Evolutionary conservation across 805 yeast genomes (phyloP), one percentile per base, ranked within the genome.

Genomic region (Candida piceae): DNA sequence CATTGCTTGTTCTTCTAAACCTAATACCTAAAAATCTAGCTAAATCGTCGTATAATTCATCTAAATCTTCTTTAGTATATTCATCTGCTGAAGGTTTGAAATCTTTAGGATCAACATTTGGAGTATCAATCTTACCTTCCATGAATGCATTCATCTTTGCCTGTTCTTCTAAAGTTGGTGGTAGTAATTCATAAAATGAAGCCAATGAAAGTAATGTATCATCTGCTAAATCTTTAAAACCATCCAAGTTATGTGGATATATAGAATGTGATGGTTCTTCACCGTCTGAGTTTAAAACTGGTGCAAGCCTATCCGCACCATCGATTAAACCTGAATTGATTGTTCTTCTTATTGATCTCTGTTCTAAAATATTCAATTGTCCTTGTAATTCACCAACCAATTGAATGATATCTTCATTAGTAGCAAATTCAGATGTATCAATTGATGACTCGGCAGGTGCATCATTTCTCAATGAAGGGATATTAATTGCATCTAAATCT

Each of bases 371-470:
- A 36, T 84, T 89, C 52, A 89, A 69, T 61, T 89, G 97, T 7
- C 85, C 84, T 60, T 89, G 97, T 38, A 89, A 64, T 58, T 89
- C 97, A 9, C 85, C 86, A 11, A 88, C 97, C 31, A 89, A 67
- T 54, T 86, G 90, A 4, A 84, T 84, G 10, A 89, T 63, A 53
- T 90, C 97, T 40, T 84, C 94, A 47, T 85, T 82, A 4, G 90
- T 78, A 25, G 80, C 85, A 45, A 70, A 80, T 44, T 81, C 86
- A 4, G 71, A 56, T 1, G 76, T 55, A 41, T 76, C 81, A 35
- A 51, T 36, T 28, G 32, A 10, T 27, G 41, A 15, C 19, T 15
- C 21, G 16, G 34, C 22, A 25, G 19, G 31, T 13, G 37, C 16
- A 2, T 34, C 20, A 8, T 38, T 20, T 10, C 50, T 48, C n/a